Evolutionary conservation across 2,329 filamentous ascomycete species (phyloP), one percentile per base, ranked within the genome.

Genomic region (Cordyceps cateniannulata): DNA sequence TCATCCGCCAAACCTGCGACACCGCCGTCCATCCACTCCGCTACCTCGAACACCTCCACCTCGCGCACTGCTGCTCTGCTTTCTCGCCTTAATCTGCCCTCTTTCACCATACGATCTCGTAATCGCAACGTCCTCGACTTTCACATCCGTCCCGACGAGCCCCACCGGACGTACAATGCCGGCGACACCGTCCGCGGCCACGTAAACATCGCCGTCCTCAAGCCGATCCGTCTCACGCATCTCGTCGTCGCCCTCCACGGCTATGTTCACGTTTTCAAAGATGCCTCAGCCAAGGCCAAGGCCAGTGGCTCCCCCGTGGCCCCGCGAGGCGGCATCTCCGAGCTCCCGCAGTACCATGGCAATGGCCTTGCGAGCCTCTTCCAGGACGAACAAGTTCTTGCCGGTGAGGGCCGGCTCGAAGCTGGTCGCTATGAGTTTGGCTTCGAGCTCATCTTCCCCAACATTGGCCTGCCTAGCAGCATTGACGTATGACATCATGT

Each of bases 281-380:
- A 85, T 66, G 81, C 85, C 42, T 81, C 81, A 51, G 81, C 81
- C 52, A 80, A 82, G 59, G 76, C 78, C 63, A 82, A 81, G 62
- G 79, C 81, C 61, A 76, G 80, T 58, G 71, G 73, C 59, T 67
- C 75, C 64, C 77, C 78, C 51, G 75, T 77, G 6, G 70, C 77
- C 24, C 70, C 75, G 24, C 67, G 73, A 70, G 65, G 72, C 66
- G 67, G 74, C 67, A 63, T 73, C 69, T 76, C 67, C 62, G 68
- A 65, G 27, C 75, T 73, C 29, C 74, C 77, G 22, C 81, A 81
- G 65, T 90, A 90, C 69, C 87, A 87, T 69, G 88, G 87, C 67
- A 90, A 90, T 76, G 89, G 90, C 35, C 85, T 90, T 67, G 88
- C 87, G n/a, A 88, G 88, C 47, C 77, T 95, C 50, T 95, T 93